Percentiles rank a stretch among this genome's conserved stretches.
Evolutionary conservation across 805 yeast genomes (phyloP).

Genomic region (Wilhelminamyces savonicus): DNA sequence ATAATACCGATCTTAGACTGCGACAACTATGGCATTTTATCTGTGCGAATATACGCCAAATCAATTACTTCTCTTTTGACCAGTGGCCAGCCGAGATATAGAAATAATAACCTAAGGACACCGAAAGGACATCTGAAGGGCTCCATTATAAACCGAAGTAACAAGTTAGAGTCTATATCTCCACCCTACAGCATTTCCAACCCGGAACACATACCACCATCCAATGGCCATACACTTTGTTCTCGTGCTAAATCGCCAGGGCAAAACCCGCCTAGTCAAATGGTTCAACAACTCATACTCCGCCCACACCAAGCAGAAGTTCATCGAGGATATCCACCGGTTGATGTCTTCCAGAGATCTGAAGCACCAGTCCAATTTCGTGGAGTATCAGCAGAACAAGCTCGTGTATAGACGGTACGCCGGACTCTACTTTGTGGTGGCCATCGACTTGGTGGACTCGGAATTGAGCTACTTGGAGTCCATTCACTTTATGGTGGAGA

Average conservation of each 20-base stretch:
- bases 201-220: too few relatives aligned
- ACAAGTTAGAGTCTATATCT: too few relatives aligned
- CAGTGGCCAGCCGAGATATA: too few relatives aligned
- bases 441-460: constrained; percentile 73
- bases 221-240: constrained; percentile 78
- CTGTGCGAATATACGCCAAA: too few relatives aligned
- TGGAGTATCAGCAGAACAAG: constrained; percentile 52
- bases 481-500: constrained; percentile 79
- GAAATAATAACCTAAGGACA: too few relatives aligned
- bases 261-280: constrained; percentile 80
- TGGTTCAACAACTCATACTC: constrained; percentile 49
- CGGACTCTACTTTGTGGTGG: constrained; percentile 82
- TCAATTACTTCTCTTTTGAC: too few relatives aligned
- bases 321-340: constrained; percentile 66
- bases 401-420: constrained; percentile 87
- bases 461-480: constrained; percentile 40
- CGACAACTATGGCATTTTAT: too few relatives aligned
- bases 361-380: constrained; percentile 75
- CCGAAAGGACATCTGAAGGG: too few relatives aligned
- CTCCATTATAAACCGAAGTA: too few relatives aligned
- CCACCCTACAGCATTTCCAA: too few relatives aligned
- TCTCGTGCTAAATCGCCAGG: constrained; percentile 84
- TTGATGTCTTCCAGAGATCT: constrained; percentile 78
- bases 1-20: too few relatives aligned
- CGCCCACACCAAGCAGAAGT: constrained; percentile 21